These are phyloP conservation scores for Cetradonia linearis DNA, from an alignment of 495 filamentous ascomycete species.

Conservation along the genomic window DNA sequence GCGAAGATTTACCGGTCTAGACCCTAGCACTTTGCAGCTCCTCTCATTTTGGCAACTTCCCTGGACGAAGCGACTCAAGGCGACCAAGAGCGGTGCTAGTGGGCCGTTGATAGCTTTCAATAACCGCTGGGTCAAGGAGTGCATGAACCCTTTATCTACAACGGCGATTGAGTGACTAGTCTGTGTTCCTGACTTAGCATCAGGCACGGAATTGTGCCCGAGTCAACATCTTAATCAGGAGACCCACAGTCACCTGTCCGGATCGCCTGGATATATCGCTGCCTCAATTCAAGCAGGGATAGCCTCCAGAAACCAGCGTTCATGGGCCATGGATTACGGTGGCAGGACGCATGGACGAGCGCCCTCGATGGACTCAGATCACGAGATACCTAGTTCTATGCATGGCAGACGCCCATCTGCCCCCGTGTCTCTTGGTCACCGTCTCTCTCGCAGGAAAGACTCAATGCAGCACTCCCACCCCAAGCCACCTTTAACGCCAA, in stretches of 20 bases:
- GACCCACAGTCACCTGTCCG: constrained; percentile 13
- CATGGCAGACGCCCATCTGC: constrained; percentile 15
- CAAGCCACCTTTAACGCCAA: constrained; percentile 43
- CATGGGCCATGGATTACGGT: constrained; percentile 14
- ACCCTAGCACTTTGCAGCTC: background rate
- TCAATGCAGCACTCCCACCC: constrained; percentile 35
- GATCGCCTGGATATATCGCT: background rate
- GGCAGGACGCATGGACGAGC: constrained; percentile 13
- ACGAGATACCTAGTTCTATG: constrained; percentile 18
- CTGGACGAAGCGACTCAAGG: background rate
- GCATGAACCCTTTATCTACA: background rate
- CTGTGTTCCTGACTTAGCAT: background rate
- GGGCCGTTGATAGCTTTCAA: background rate
- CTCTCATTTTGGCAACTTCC: background rate
- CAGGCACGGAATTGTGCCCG: constrained; percentile 1
- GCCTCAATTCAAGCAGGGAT: background rate
- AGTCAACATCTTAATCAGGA: constrained; percentile 14
- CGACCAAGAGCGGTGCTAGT: constrained; percentile 4
- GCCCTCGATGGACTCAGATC: constrained; percentile 23
- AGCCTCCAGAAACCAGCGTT: background rate
- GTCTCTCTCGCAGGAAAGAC: constrained; percentile 31
- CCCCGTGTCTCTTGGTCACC: constrained; percentile 19
- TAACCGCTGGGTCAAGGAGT: background rate
- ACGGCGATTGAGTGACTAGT: background rate
- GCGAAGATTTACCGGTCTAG: background rate